A percentile compares a stretch with the other conserved stretches of the same genome.
phyloP scores from a whole-genome alignment of 306 rosid species.

The Hylodesmum podocarpum region DNA sequence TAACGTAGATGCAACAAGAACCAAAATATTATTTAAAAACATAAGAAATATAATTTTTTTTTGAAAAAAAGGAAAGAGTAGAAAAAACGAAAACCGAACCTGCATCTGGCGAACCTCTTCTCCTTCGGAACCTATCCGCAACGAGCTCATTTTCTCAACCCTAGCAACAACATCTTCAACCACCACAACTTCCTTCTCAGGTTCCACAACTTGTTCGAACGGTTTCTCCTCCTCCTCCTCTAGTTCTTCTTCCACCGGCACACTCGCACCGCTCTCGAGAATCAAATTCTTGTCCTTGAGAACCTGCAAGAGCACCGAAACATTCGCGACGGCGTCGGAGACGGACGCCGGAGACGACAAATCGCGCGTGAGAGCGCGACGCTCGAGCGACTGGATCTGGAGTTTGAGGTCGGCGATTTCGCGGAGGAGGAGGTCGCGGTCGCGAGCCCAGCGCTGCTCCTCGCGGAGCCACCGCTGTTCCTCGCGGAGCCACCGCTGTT shows the following conservation, averaged over 20 bases:
- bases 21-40: neutral
- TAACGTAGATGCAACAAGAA: neutral
- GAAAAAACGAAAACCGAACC: slow-evolving; percentile 52
- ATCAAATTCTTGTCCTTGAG: slow-evolving; percentile 68
- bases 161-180: slow-evolving; percentile 42
- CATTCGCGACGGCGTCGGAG: slow-evolving; percentile 48
- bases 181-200: slow-evolving; percentile 42
- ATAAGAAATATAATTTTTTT: neutral
- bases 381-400: slow-evolving; percentile 58
- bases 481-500: slow-evolving; percentile 86
- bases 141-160: slow-evolving; percentile 30
- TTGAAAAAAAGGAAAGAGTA: too few relatives aligned
- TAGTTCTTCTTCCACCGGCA: slow-evolving; percentile 37
- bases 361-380: slow-evolving; percentile 34
- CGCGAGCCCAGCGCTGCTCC: slow-evolving; percentile 71
- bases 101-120: slow-evolving; percentile 78
- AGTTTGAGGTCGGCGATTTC: slow-evolving; percentile 66
- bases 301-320: slow-evolving; percentile 52
- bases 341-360: slow-evolving; percentile 36
- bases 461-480: slow-evolving; percentile 86
- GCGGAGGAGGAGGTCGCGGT: slow-evolving; percentile 69
- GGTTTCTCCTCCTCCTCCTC: slow-evolving; percentile 33
- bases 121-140: slow-evolving; percentile 82
- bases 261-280: slow-evolving; percentile 51
- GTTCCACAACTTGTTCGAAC: slow-evolving; percentile 28